Percentiles rank a stretch among this genome's conserved stretches.
Evolutionary conservation across 345 rosid species (phyloP).

Genomic region (Gynandropsis gynandra): DNA sequence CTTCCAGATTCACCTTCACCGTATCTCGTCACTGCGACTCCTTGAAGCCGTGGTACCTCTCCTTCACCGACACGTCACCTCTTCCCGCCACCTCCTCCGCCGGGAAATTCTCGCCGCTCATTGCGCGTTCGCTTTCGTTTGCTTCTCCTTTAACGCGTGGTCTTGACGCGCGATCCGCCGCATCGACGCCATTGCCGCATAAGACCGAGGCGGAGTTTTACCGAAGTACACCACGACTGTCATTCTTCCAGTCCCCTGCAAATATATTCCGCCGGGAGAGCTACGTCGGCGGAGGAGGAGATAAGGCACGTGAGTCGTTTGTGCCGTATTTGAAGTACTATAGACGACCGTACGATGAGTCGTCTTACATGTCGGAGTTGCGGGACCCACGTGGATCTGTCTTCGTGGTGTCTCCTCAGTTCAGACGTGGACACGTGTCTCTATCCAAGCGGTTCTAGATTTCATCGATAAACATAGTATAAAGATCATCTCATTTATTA

Average conservation of each 20-base stretch:
- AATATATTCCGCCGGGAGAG: slow-evolving; percentile 57
- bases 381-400: slow-evolving; percentile 82
- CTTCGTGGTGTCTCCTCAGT: slow-evolving; percentile 68
- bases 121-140: slow-evolving; percentile 66
- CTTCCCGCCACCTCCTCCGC: slow-evolving; percentile 31
- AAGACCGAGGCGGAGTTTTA: slow-evolving; percentile 18
- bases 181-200: slow-evolving; percentile 74
- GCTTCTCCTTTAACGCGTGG: slow-evolving; percentile 65
- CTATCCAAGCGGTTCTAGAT: slow-evolving; percentile 77
- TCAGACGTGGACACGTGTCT: slow-evolving; percentile 71
- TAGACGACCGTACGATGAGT: slow-evolving; percentile 86
- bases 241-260: slow-evolving; percentile 90
- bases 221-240: slow-evolving; percentile 64
- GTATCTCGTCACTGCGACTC: slow-evolving; percentile 78
- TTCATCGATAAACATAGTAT: too few species aligned
- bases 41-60: slow-evolving; percentile 91
- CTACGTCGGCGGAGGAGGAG: slow-evolving; percentile 44
- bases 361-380: slow-evolving; percentile 79
- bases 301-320: slow-evolving; percentile 67
- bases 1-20: slow-evolving; percentile 88
- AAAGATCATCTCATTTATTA: too few species aligned
- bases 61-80: slow-evolving; percentile 54
- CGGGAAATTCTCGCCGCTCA: slow-evolving; percentile 56
- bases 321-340: slow-evolving; percentile 64
- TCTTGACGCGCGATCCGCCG: slow-evolving; percentile 11